Percentiles rank a stretch among this genome's conserved stretches.
Evolutionary conservation across 2,329 filamentous ascomycete genomes (phyloP).

Genomic region (Talaromyces verruculosus): DNA sequence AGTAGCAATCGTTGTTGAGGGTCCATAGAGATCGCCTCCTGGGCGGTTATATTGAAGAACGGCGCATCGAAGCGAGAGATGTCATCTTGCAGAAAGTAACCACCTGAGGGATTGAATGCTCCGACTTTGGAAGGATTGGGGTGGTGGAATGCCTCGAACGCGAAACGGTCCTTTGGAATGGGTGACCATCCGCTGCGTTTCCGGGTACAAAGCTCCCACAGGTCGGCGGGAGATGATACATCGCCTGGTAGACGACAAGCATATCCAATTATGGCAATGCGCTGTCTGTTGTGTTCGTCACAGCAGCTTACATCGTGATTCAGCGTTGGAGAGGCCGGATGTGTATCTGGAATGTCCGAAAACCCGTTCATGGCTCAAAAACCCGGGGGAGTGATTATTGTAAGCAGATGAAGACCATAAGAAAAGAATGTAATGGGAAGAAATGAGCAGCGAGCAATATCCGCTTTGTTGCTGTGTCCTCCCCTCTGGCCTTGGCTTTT

Average conservation of each 20-base stretch:
- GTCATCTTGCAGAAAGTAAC: constrained; percentile 20
- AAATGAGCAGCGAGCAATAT: not conserved
- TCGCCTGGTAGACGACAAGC: constrained; percentile 21
- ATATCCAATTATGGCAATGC: constrained; percentile 22
- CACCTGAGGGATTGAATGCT: constrained; percentile 15
- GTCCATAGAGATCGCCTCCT: constrained; percentile 24
- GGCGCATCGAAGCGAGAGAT: constrained; percentile 22
- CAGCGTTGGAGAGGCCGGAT: constrained; percentile 16
- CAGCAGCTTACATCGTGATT: constrained; percentile 22
- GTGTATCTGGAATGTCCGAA: constrained; percentile 6
- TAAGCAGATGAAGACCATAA: not conserved
- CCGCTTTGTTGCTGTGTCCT: not conserved
- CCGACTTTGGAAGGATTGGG: constrained; percentile 17
- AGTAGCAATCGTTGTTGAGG: constrained; percentile 25
- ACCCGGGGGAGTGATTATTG: not conserved
- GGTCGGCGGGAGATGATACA: constrained; percentile 15
- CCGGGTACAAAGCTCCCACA: constrained; percentile 25
- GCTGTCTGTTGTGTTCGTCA: not conserved
- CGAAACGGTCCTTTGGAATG: constrained; percentile 18
- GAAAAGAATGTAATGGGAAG: constrained; percentile 3
- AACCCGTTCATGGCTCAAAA: constrained; percentile 8
- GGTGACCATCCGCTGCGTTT: constrained; percentile 19
- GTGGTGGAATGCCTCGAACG: constrained; percentile 19
- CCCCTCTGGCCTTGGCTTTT: not conserved
- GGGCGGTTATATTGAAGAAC: constrained; percentile 23